Base-by-base conservation (phyloP, 176 grass and related monocot genomes). In the Oryza punctata region DNA sequence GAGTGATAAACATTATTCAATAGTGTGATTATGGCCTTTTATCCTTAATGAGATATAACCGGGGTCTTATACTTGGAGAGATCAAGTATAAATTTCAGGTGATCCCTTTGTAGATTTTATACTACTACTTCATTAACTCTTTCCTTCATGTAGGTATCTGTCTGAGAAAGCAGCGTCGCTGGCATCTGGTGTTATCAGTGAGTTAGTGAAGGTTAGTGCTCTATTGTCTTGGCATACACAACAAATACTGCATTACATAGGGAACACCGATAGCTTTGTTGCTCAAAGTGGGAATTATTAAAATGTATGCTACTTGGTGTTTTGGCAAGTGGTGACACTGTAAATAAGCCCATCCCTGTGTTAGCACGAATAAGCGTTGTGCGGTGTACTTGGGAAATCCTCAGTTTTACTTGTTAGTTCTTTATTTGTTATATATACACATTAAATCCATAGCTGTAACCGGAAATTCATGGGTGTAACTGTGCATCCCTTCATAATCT, bases 151-250 rank as follows among this genome's bases (percentile, higher is more conserved):
- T 79, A 96, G 96, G 78, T 94, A 92, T 87, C 91, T 99, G 80
- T 90, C 91, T 78, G 89, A 99, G 73, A 99, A 99, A 85, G 87
- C 85, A 65, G 84, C 89, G 29, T 85, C 89, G 84, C 76, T 96
- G 24, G 96, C 93, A 50, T 87, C 78, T 75, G 77, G 87, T 78
- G 70, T 96, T 68, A 91, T 99, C 68, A 81, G 67, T 81, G 96
- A 96, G 86, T 81, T 99, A 35, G 87, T 80, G 27, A 92, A 91
- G 87, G 96, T 94, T 45, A 71, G 88, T 86, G 21, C 47, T 35
- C 50, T 69, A 78, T 76, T 70, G 9, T 77, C 38, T 50, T 76
- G 54, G 52, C 54, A 33, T 85, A 35, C 29, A 37, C 24, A 23
- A 37, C 43, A 70, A 63, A 43, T 65, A 52, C 40, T 25, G 18